Conservation (phyloP, 371 early-diverging fungal genomes). For the Zancudomyces culisetae region DNA sequence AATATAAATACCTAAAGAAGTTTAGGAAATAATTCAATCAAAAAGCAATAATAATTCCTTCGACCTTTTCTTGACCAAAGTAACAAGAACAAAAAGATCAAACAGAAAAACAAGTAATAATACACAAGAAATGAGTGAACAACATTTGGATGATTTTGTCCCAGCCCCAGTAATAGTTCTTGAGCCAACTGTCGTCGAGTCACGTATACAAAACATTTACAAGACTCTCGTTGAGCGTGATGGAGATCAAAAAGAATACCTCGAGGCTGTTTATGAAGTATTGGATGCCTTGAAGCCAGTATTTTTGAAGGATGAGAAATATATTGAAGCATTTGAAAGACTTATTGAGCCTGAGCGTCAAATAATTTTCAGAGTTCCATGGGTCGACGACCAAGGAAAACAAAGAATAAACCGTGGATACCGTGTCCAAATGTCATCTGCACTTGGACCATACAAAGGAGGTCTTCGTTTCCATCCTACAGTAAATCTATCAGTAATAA, state of each 20-base stretch:
- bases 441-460: conserved; percentile 29
- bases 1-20: too few species aligned
- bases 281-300: conserved; percentile 20
- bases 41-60: too few species aligned
- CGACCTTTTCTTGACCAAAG: too few species aligned
- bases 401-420: conserved; percentile 26
- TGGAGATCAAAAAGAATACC: conserved; percentile 19
- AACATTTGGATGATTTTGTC: background rate
- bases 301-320: conserved; percentile 17
- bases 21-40: too few species aligned
- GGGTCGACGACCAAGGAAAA: conserved; percentile 25
- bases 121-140: too few species aligned
- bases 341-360: conserved; percentile 26
- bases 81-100: too few species aligned
- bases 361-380: conserved; percentile 25
- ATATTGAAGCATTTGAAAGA: conserved; percentile 23
- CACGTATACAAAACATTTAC: background rate
- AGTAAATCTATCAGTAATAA: conserved; percentile 25
- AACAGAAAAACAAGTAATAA: too few species aligned
- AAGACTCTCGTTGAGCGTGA: conserved; percentile 12
- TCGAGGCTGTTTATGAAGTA: conserved; percentile 22
- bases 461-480: conserved; percentile 28
- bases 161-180: background rate
- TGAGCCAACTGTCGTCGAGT: background rate
- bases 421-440: conserved; percentile 29